A percentile compares a stretch with the other conserved stretches of the same genome.
Conservation (phyloP, 2,329 filamentous ascomycete genomes). For the Aspergillus pseudoterreus region DNA sequence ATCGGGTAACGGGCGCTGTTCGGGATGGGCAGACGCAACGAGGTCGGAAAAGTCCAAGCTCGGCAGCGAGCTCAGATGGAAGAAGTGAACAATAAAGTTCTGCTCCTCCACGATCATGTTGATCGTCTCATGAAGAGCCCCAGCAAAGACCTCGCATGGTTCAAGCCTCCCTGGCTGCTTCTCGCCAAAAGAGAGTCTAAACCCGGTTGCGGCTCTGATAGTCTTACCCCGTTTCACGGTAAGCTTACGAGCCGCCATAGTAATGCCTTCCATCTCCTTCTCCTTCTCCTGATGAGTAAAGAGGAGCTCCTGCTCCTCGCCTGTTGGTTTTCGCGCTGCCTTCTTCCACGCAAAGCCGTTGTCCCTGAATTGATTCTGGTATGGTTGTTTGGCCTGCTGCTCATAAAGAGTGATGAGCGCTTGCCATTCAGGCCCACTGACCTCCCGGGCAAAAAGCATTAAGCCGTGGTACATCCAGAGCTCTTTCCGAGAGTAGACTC, state of each 20-base stretch:
- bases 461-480: constrained; percentile 87
- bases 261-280: constrained; percentile 64
- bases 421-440: constrained; percentile 78
- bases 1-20: constrained; percentile 67
- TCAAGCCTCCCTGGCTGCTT: constrained; percentile 62
- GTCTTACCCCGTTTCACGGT: constrained; percentile 94
- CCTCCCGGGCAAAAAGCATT: constrained; percentile 82
- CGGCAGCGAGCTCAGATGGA: constrained; percentile 85
- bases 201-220: constrained; percentile 43
- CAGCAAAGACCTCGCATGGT: constrained; percentile 77
- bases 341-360: constrained; percentile 76
- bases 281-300: constrained; percentile 91
- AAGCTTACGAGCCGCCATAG: constrained; percentile 77
- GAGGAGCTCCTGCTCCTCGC: constrained; percentile 78
- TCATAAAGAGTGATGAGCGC: constrained; percentile 77
- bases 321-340: constrained; percentile 68
- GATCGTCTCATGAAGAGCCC: constrained; percentile 74
- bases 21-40: constrained; percentile 63
- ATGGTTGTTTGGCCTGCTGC: constrained; percentile 69
- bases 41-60: constrained; percentile 79
- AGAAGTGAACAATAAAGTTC: constrained; percentile 95
- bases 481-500: constrained; percentile 66
- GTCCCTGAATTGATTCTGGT: constrained; percentile 76
- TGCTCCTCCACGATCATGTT: constrained; percentile 88
- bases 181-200: constrained; percentile 45